Evolutionary conservation across 75 land plant genomes (phyloP).

Genomic region (Pinus taeda): DNA sequence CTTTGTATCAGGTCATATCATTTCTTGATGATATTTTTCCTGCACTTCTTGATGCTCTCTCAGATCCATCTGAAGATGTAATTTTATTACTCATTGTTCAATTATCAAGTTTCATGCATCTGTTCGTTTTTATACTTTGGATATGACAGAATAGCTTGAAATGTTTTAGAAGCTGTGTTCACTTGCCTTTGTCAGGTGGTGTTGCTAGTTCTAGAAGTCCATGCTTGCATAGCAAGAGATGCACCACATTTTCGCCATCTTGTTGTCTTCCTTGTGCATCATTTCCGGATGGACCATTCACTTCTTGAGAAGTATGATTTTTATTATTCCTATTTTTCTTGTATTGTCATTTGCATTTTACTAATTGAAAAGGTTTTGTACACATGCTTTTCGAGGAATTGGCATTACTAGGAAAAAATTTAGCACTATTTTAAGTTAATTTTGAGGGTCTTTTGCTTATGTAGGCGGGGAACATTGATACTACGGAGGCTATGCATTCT

Average conservation of each 20-base stretch:
- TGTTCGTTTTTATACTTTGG: conserved; percentile 7
- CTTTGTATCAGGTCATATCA: conserved; percentile 65
- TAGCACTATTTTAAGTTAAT: background rate
- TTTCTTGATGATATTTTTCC: conserved; percentile 78
- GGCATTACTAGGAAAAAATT: background rate
- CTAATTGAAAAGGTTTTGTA: background rate
- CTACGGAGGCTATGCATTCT: conserved; percentile 88
- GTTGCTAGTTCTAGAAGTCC: conserved; percentile 86
- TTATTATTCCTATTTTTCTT: background rate
- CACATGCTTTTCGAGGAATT: background rate
- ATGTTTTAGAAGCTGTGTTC: conserved; percentile 3
- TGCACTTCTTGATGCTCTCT: conserved; percentile 67
- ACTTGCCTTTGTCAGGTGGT: conserved; percentile 63
- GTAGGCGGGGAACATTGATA: conserved; percentile 89
- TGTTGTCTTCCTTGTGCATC: conserved; percentile 71
- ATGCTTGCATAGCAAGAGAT: conserved; percentile 95
- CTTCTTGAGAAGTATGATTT: conserved; percentile 84
- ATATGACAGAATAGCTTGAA: background rate
- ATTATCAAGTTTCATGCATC: background rate
- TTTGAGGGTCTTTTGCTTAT: background rate
- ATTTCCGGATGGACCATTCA: conserved; percentile 63
- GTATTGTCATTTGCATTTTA: background rate
- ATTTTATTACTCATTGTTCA: background rate
- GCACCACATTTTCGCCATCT: conserved; percentile 70
- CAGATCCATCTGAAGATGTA: conserved; percentile 97